Base-by-base conservation (phyloP, 352 stramenopile genomes). In the Phytophthora hybrid region DNA sequence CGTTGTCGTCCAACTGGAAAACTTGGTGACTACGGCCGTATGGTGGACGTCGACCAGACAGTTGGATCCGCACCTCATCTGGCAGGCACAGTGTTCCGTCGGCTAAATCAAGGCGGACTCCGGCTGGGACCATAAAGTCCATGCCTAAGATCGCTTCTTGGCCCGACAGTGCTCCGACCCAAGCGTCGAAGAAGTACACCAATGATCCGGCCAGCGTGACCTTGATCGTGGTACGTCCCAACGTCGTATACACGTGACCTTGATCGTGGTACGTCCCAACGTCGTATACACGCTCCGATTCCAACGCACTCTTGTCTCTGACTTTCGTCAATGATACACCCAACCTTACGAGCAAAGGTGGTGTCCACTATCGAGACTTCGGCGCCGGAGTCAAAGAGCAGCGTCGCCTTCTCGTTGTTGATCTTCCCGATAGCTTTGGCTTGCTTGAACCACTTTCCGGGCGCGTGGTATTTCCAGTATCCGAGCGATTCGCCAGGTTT, bases 361-460 rank as follows among this genome's bases (percentile, higher is more conserved):
- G 59, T 60, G 18, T 77, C 70, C 13, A 77, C 1, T 6, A 77
- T 69, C 1, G 69, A 77, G 39, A 68, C 63, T 26, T 76, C 62
- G 58, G 57, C 69, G 29, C 57, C 58, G 18, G 62, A 72, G 23
- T 83, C 76, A 26, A 76, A 56, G 6, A 80, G 34, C 7, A 76
- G 14, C 23, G 31, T 59, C 1, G 77, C 66, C 8, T 63, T 53
- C 2, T 39, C 37, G 53, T 80, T 68, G 55, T 80, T 47, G 7
- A 80, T 46, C 31, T 58, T 62, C 0, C 66, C 66, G 0, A 4
- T 6, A 0, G 69, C 64, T 47, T 81, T 79, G 9, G 66, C 70
- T 41, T 83, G 64, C 11, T 62, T 57, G n/a, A 78, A 73, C 46
- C 26, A 39, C 57, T 83, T 80, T 14, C 62, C 32, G 0, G 64